Percentiles rank a stretch among this genome's conserved stretches.
These are phyloP conservation scores for Phytophthora multivora DNA, from an alignment of 352 stramenopile genomes.

Conservation along the genomic window DNA sequence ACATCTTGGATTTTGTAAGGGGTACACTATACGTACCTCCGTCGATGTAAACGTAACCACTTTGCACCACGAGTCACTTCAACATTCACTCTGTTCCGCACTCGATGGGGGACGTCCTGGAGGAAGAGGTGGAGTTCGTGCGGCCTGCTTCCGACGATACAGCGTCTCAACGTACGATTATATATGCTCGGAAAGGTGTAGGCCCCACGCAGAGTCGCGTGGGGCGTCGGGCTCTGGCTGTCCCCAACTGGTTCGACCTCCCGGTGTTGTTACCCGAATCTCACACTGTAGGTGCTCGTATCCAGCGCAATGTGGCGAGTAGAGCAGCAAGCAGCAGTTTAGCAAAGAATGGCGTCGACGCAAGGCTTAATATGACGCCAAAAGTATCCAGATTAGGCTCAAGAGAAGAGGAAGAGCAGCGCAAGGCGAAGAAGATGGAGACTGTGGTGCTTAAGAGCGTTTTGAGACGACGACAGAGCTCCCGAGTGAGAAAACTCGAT, in stretches of 20 bases:
- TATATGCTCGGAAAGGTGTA: slow-evolving; percentile 34
- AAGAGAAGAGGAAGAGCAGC: slow-evolving; percentile 23
- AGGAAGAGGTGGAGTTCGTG: slow-evolving; percentile 1
- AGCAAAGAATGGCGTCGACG: neutral
- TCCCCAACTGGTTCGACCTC: slow-evolving; percentile 72
- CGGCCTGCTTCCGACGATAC: neutral
- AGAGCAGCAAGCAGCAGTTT: neutral
- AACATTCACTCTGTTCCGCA: slow-evolving; percentile 7
- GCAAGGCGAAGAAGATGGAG: slow-evolving; percentile 20
- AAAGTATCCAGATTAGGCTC: slow-evolving; percentile 54
- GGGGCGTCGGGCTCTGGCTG: slow-evolving; percentile 21
- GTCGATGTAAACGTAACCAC: neutral
- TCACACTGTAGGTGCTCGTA: slow-evolving; percentile 38
- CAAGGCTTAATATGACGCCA: slow-evolving; percentile 8
- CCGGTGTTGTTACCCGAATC: slow-evolving; percentile 57
- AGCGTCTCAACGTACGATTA: slow-evolving; percentile 33
- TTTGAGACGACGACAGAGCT: slow-evolving; percentile 33
- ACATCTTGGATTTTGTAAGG: slow-evolving; percentile 21
- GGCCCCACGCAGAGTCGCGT: slow-evolving; percentile 15
- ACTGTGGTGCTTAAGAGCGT: slow-evolving; percentile 13
- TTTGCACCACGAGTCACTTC: neutral
- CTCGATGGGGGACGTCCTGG: slow-evolving; percentile 13
- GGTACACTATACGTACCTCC: slow-evolving; percentile 4
- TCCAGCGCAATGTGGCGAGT: slow-evolving; percentile 43
- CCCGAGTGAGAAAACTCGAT: slow-evolving; percentile 33